phyloP scores from a whole-genome alignment of 345 rosid genomes.

The Rhizophora mangle region DNA sequence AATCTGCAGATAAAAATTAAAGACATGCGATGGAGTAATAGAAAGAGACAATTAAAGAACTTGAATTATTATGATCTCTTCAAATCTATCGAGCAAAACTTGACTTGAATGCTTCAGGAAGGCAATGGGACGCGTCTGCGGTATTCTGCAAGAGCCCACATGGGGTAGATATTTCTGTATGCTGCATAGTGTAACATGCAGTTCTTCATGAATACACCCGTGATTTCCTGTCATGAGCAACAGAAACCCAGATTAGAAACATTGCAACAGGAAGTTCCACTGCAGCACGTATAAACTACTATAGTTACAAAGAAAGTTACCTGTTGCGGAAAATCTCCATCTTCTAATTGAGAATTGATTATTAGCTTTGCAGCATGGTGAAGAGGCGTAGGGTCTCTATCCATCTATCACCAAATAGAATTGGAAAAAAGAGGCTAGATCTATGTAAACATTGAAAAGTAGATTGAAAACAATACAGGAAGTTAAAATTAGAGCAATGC shows the following conservation, averaged over 20 bases:
- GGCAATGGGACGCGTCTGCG: not conserved
- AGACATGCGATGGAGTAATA: too few relatives aligned
- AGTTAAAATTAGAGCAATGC: too few relatives aligned
- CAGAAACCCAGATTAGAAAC: not conserved
- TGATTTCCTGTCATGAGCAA: conserved; percentile 8
- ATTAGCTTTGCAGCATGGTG: conserved; percentile 31
- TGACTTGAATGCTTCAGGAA: not conserved
- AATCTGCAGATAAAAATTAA: too few relatives aligned
- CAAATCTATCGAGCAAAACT: too few relatives aligned
- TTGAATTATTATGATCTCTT: too few relatives aligned
- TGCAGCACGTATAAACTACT: too few relatives aligned
- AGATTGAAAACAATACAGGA: not conserved
- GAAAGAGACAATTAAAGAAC: too few relatives aligned
- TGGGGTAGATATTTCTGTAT: conserved; percentile 15
- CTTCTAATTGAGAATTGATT: conserved; percentile 30
- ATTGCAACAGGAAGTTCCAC: not conserved
- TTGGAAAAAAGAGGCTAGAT: not conserved
- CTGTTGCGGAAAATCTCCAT: conserved; percentile 38
- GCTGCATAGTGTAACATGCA: conserved; percentile 14
- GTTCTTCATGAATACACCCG: conserved; percentile 13
- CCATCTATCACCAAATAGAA: conserved; percentile 2
- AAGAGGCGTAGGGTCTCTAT: conserved; percentile 35
- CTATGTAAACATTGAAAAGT: too few relatives aligned
- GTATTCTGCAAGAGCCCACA: conserved; percentile 26
- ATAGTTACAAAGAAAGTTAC: conserved; percentile 5